Evolutionary conservation across 768 basidiomycete genomes (phyloP).

Genomic region (Pisolithus microcarpus): DNA sequence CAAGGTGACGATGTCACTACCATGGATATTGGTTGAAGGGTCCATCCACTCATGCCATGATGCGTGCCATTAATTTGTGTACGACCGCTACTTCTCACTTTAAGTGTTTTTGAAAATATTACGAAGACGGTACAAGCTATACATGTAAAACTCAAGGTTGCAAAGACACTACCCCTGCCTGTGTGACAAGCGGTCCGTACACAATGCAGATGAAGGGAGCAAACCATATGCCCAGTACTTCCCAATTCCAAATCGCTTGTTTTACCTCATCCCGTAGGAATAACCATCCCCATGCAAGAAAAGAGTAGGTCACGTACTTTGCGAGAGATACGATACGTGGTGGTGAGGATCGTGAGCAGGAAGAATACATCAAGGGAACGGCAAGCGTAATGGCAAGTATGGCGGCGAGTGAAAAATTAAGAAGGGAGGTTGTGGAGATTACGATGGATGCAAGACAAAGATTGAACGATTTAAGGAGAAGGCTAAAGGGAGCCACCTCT

Average conservation of each 20-base stretch:
- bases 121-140: background rate
- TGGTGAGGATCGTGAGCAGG: constrained; percentile 27
- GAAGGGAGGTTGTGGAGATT: constrained; percentile 77
- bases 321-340: background rate
- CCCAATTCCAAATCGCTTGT: constrained; percentile 67
- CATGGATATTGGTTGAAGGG: constrained; percentile 26
- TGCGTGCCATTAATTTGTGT: too few relatives aligned
- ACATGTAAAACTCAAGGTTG: constrained; percentile 20
- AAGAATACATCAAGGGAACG: constrained; percentile 50
- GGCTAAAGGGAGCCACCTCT: constrained; percentile 34
- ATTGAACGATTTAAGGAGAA: constrained; percentile 63
- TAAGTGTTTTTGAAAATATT: background rate
- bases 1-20: constrained; percentile 39
- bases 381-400: constrained; percentile 58
- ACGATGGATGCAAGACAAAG: constrained; percentile 81
- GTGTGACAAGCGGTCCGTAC: constrained; percentile 66
- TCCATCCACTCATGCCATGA: background rate
- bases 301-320: constrained; percentile 31
- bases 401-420: constrained; percentile 89
- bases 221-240: constrained; percentile 75
- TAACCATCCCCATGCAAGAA: constrained; percentile 55
- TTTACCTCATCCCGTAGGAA: constrained; percentile 37
- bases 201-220: constrained; percentile 76
- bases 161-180: constrained; percentile 55
- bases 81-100: too few relatives aligned